A percentile compares a stretch with the other conserved stretches of the same genome.
These are phyloP conservation scores for Zopfochytrium polystomum DNA, from an alignment of 371 early-diverging fungal genomes.

Conservation along the genomic window DNA sequence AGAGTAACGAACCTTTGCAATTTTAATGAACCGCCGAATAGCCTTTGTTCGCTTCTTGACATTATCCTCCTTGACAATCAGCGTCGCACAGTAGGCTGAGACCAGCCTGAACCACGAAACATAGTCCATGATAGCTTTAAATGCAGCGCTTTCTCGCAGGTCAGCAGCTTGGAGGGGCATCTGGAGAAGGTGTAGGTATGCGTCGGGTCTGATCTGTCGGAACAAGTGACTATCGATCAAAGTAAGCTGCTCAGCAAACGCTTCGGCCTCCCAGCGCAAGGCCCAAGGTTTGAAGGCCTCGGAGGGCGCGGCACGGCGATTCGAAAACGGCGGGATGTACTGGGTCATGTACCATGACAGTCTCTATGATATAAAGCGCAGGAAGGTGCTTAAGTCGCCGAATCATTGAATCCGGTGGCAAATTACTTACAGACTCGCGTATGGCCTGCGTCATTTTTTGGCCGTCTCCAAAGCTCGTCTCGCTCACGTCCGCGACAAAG, in stretches of 20 bases:
- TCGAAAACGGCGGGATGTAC: constrained; percentile 46
- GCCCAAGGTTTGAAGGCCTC: constrained; percentile 41
- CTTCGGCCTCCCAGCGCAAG: constrained; percentile 39
- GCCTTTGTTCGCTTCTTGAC: constrained; percentile 40
- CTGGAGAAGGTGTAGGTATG: constrained; percentile 45
- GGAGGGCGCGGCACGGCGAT: constrained; percentile 19
- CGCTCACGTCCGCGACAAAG: constrained; percentile 41
- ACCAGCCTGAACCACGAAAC: constrained; percentile 45
- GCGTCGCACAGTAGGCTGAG: constrained; percentile 35
- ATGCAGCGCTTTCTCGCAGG: constrained; percentile 30
- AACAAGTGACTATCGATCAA: constrained; percentile 46
- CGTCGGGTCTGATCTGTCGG: constrained; percentile 47
- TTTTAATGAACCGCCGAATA: constrained; percentile 43
- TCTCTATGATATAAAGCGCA: constrained; percentile 38
- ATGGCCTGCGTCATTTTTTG: constrained; percentile 52
- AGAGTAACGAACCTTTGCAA: constrained; percentile 34
- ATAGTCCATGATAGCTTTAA: constrained; percentile 45
- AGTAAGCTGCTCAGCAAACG: constrained; percentile 46
- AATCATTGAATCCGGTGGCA: neutral
- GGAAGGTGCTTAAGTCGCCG: neutral
- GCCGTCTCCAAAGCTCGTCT: constrained; percentile 44
- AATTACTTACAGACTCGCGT: constrained; percentile 43
- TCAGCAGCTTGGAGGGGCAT: constrained; percentile 20
- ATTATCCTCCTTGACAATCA: constrained; percentile 40
- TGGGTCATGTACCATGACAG: constrained; percentile 50